Conservation (phyloP, 805 yeast genomes). For the Metschnikowia matae region DNA sequence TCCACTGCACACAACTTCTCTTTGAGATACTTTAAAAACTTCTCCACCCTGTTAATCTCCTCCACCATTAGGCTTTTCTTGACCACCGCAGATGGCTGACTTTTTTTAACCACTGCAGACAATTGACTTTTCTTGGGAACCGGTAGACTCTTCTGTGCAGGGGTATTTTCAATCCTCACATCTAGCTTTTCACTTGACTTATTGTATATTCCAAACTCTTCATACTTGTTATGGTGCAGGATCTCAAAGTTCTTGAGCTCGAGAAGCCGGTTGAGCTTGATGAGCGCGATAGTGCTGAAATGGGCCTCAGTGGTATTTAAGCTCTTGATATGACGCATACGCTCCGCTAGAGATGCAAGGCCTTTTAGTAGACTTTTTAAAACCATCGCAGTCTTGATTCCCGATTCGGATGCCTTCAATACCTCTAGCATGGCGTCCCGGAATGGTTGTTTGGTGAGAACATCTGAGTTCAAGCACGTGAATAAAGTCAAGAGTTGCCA, state of each 20-base stretch:
- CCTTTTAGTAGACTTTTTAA: not conserved
- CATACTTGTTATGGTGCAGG: slow-evolving; percentile 2
- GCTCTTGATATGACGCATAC: not conserved
- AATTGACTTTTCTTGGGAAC: not conserved
- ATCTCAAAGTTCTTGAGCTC: slow-evolving; percentile 7
- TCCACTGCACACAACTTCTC: not conserved
- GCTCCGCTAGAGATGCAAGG: slow-evolving; percentile 1
- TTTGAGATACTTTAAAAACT: not conserved
- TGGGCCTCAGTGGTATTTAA: slow-evolving; percentile 3
- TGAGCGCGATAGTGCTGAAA: slow-evolving; percentile 10
- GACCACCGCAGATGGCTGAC: too few species aligned
- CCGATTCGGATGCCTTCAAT: not conserved
- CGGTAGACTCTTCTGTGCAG: not conserved
- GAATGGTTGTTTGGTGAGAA: not conserved
- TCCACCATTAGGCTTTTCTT: not conserved
- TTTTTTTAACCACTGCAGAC: too few species aligned
- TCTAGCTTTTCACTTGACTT: not conserved
- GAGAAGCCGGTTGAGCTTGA: slow-evolving; percentile 10
- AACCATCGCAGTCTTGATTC: not conserved
- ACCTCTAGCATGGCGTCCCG: slow-evolving; percentile 1
- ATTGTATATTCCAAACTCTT: slow-evolving; percentile 3
- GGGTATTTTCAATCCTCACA: not conserved
- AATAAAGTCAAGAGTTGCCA: not conserved
- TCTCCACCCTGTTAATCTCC: not conserved
- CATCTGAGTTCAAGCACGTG: not conserved